phyloP scores from a whole-genome alignment of 2,329 filamentous ascomycete genomes.

The Alternaria brassicae region DNA sequence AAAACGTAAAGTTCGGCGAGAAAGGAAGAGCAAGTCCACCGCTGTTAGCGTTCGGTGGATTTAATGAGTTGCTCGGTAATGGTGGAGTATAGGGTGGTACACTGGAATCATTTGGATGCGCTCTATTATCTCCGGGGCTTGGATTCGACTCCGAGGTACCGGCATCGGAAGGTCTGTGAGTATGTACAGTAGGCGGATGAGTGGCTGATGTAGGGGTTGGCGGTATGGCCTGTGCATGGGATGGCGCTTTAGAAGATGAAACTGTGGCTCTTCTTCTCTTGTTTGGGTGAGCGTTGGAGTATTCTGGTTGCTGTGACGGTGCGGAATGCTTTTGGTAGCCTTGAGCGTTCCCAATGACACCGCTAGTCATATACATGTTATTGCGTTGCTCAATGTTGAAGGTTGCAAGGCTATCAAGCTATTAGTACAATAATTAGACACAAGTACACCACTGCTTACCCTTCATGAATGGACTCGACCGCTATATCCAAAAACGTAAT shows the following conservation, averaged over 20 bases:
- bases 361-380: constrained; percentile 46
- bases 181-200: constrained; percentile 28
- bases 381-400: constrained; percentile 49
- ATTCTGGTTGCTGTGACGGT: constrained; percentile 34
- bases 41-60: constrained; percentile 25
- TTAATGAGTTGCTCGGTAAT: constrained; percentile 25
- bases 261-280: constrained; percentile 48
- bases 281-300: constrained; percentile 40
- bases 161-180: constrained; percentile 32
- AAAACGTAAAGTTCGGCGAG: constrained; percentile 53
- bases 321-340: constrained; percentile 36
- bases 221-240: constrained; percentile 29
- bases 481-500: constrained; percentile 73
- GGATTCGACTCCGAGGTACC: constrained; percentile 32
- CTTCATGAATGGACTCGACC: constrained; percentile 66
- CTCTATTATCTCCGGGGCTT: constrained; percentile 31
- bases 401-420: constrained; percentile 35
- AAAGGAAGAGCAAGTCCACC: constrained; percentile 45
- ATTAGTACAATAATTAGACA: constrained; percentile 17
- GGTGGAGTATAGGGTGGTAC: constrained; percentile 41
- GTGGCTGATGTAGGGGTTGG: constrained; percentile 44
- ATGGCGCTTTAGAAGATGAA: constrained; percentile 32
- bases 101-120: constrained; percentile 30
- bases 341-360: constrained; percentile 35
- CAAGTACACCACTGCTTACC: constrained; percentile 46